Evolutionary conservation across 2,329 filamentous ascomycete species (phyloP).

Genomic region (Laburnicola sp.): DNA sequence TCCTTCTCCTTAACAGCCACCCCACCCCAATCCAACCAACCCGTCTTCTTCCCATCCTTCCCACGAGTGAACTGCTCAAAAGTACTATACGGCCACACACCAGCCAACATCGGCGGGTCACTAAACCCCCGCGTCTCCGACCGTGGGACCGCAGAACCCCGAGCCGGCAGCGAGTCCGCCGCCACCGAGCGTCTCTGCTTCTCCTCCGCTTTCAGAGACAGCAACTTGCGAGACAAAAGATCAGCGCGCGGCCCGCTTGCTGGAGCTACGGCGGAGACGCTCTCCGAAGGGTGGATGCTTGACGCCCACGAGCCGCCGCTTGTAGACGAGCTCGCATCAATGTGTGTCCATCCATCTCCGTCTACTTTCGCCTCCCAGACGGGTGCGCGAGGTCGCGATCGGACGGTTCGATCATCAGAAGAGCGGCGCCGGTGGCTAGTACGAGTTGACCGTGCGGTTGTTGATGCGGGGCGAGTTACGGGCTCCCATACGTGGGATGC

Average conservation of each 20-base stretch:
- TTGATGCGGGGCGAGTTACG: background rate
- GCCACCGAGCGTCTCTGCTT: background rate
- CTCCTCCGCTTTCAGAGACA: background rate
- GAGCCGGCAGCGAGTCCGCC: too few relatives aligned
- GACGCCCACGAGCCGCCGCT: slow-evolving; percentile 1
- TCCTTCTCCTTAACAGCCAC: too few relatives aligned
- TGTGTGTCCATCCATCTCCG: slow-evolving; percentile 7
- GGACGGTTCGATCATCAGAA: background rate
- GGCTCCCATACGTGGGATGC: background rate
- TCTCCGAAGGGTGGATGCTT: slow-evolving; percentile 6
- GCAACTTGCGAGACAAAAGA: background rate
- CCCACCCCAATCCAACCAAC: background rate
- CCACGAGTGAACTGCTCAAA: background rate
- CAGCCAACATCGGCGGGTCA: too few relatives aligned
- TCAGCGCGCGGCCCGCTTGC: background rate
- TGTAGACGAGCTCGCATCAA: background rate
- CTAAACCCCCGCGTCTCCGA: too few relatives aligned
- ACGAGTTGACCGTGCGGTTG: background rate
- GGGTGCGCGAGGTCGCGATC: background rate
- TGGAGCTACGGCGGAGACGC: background rate
- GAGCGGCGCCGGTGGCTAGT: background rate
- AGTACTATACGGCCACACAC: too few relatives aligned
- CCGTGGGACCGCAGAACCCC: too few relatives aligned
- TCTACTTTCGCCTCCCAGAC: slow-evolving; percentile 1
- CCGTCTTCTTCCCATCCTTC: background rate